A percentile compares a stretch with the other conserved stretches of the same genome.
Conservation (phyloP, 2,329 filamentous ascomycete species). For the Aspergillus sp. region DNA sequence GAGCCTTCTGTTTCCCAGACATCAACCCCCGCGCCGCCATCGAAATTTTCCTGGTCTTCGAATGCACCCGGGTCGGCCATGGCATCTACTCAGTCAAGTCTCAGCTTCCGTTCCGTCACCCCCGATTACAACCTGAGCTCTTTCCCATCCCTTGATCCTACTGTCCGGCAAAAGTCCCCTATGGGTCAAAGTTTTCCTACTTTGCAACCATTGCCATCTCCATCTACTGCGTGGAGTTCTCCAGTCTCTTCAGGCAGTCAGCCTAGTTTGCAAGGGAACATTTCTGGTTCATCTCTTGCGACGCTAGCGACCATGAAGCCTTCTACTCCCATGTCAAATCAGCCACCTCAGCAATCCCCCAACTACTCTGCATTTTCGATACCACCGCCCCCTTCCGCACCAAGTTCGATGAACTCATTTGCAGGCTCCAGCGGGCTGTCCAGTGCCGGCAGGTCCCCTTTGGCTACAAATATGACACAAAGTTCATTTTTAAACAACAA, state of each 20-base stretch:
- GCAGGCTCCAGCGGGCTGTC: conserved; percentile 10
- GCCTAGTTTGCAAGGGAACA: conserved; percentile 9
- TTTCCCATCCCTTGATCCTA: conserved; percentile 45
- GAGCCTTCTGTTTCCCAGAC: conserved; percentile 17
- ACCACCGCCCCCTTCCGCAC: conserved; percentile 33
- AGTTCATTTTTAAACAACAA: conserved; percentile 20
- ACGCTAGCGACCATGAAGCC: conserved; percentile 21
- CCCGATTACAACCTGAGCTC: conserved; percentile 46
- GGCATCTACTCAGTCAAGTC: conserved; percentile 15
- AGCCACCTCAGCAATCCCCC: conserved; percentile 14
- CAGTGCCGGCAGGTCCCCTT: conserved; percentile 14
- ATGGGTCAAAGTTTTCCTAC: conserved; percentile 19
- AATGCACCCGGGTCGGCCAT: conserved; percentile 12
- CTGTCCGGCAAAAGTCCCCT: conserved; percentile 27
- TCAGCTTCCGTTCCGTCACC: conserved; percentile 44
- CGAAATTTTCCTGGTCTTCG: conserved; percentile 43
- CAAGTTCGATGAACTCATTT: conserved; percentile 9
- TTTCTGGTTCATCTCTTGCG: conserved; percentile 15
- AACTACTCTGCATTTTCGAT: conserved; percentile 38
- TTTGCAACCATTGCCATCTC: conserved; percentile 27
- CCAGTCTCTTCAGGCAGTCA: conserved; percentile 8
- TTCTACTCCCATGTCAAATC: conserved; percentile 10
- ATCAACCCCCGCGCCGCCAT: conserved; percentile 17
- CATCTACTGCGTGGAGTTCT: conserved; percentile 17
- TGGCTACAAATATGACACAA: conserved; percentile 10